Evolutionary conservation across 2,329 filamentous ascomycete genomes (phyloP), one percentile per base, ranked within the genome.

Genomic region (Pseudogymnoascus sp.): DNA sequence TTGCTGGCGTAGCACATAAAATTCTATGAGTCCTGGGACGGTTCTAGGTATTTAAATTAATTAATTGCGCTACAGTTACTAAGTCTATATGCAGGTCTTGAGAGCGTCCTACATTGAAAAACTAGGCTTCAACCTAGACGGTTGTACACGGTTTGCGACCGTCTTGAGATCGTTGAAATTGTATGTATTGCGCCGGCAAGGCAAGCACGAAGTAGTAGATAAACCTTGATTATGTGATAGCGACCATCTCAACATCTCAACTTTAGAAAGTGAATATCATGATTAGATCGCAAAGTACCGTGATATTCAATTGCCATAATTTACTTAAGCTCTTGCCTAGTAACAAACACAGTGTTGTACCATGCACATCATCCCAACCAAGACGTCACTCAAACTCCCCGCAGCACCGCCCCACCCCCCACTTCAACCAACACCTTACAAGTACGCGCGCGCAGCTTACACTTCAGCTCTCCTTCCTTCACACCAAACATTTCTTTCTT

Each of bases 381-480:
- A 53, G 47, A 53, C 47, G 47, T 53, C 47, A 53, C 25, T 50
- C 47, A 53, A 53, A 2, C 47, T 53, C 47, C 47, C 47, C 47
- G 47, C 47, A 53, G 47, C 47, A 53, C 47, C 47, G 47, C 47
- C 47, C 47, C 47, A 6, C 47, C 47, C 47, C 47, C 47, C 47
- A 53, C 47, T 25, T 53, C 23, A 16, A 28, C 23, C 47, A 53
- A 53, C 47, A 31, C 4, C 47, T 31, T 53, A 53, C 47, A 53
- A 53, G 47, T 31, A 31, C 47, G 47, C 47, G 12, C 47, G 47
- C 47, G 12, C 8, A 53, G 47, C 47, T 53, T 53, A 53, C 47
- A 11, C 47, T 53, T 31, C 47, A 53, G n/a, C 47, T 31, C 47
- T 31, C n/a, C n/a, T 16, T 31, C 47, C 47, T 53, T 56, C 28